A percentile compares a stretch with the other conserved stretches of the same genome.
These are phyloP conservation scores for Seminavis robusta DNA, from an alignment of 108 stramenopile genomes.

Conservation along the genomic window DNA sequence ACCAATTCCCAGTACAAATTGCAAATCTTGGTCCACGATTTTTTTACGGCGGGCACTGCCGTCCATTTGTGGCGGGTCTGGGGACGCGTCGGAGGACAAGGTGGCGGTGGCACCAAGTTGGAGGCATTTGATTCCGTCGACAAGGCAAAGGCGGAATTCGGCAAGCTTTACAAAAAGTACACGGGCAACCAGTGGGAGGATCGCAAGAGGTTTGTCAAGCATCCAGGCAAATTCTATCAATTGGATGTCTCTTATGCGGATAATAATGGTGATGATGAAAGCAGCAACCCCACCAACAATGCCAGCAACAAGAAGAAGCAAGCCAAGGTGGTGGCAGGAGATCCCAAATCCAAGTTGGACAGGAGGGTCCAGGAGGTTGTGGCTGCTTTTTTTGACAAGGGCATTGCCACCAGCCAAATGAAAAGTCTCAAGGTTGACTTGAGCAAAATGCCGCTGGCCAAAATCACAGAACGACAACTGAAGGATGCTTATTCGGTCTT, in stretches of 20 bases:
- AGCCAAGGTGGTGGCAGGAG: not conserved
- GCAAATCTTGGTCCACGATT: constrained; percentile 2
- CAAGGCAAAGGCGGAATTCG: constrained; percentile 4
- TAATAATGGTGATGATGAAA: not conserved
- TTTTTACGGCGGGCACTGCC: too few species aligned
- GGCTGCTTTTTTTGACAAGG: not conserved
- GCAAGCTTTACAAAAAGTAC: not conserved
- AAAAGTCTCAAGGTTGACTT: constrained; percentile 1
- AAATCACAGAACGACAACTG: not conserved
- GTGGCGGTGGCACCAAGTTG: constrained; percentile 3
- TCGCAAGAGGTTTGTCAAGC: constrained; percentile 2
- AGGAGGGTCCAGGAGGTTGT: not conserved
- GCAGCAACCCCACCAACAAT: too few species aligned
- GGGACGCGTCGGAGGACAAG: constrained; percentile 1
- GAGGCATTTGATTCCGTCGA: not conserved
- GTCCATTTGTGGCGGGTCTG: constrained; percentile 1
- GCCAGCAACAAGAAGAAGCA: too few species aligned
- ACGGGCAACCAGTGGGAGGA: constrained; percentile 1
- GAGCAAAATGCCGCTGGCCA: constrained; percentile 6
- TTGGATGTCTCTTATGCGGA: constrained; percentile 5
- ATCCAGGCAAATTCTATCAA: constrained; percentile 5
- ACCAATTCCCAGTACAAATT: constrained; percentile 10
- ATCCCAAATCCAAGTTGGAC: not conserved
- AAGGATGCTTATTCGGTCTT: constrained; percentile 5
- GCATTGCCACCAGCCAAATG: constrained; percentile 1